These are phyloP conservation scores for Primulina eburnea DNA, from an alignment of 257 asterid species.

Conservation along the genomic window DNA sequence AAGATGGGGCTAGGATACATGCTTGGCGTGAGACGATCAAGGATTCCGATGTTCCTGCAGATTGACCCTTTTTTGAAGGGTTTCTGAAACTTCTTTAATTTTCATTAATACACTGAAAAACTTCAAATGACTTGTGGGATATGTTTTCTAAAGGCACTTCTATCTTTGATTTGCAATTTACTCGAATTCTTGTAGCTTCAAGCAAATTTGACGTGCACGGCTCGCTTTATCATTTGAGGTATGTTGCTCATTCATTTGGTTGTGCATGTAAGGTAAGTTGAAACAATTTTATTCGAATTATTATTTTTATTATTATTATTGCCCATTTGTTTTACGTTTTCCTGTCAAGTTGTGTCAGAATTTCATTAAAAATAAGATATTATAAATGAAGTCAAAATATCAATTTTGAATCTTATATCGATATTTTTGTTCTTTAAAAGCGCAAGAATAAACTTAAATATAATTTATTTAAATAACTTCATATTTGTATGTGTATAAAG, in stretches of 20 bases:
- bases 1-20: slow-evolving; percentile 77
- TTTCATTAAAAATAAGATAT: too few relatives aligned
- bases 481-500: too few relatives aligned
- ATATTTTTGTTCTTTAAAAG: too few relatives aligned
- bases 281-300: too few relatives aligned
- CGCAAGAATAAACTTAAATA: too few relatives aligned
- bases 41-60: slow-evolving; percentile 45
- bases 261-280: neutral
- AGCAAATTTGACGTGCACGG: neutral
- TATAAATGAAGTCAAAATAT: too few relatives aligned
- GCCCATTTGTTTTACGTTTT: too few relatives aligned
- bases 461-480: too few relatives aligned
- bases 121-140: slow-evolving; percentile 14
- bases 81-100: slow-evolving; percentile 20
- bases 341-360: too few relatives aligned
- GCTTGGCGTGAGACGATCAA: slow-evolving; percentile 76
- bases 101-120: slow-evolving; percentile 4
- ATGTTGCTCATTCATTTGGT: neutral
- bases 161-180: neutral
- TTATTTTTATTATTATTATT: too few relatives aligned
- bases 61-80: slow-evolving; percentile 29
- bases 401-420: too few relatives aligned
- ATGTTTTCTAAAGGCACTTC: neutral
- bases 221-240: neutral
- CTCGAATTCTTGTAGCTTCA: neutral